Conservation (phyloP, 345 rosid genomes). For the Nephelium lappaceum region DNA sequence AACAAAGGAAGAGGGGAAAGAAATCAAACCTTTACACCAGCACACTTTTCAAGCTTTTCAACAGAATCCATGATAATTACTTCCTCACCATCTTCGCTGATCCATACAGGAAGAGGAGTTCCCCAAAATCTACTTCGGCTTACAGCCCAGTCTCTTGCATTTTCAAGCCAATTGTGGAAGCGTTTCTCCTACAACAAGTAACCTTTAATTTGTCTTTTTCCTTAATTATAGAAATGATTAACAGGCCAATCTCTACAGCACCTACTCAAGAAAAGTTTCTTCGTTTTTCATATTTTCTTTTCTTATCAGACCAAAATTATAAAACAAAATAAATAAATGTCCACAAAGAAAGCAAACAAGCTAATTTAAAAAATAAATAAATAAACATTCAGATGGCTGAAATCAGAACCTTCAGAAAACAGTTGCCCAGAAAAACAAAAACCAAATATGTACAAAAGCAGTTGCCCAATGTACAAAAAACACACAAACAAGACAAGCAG, state of each 20-base stretch:
- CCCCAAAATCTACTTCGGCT: constrained; percentile 99
- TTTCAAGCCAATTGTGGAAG: constrained; percentile 98
- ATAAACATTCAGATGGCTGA: not conserved
- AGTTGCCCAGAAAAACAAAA: not conserved
- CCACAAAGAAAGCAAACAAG: not conserved
- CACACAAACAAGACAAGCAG: too few species aligned
- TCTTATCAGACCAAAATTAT: not conserved
- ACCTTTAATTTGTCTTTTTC: not conserved
- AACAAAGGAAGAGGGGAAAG: constrained; percentile 8
- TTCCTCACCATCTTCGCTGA: constrained; percentile 87
- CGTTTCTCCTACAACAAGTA: constrained; percentile 73
- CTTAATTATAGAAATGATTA: not conserved
- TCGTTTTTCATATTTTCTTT: not conserved
- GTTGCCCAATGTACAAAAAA: not conserved
- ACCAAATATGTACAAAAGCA: not conserved
- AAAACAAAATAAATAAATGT: not conserved
- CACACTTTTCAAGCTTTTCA: constrained; percentile 81
- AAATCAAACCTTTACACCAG: constrained; percentile 77
- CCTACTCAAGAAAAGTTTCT: not conserved
- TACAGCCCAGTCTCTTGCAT: constrained; percentile 98
- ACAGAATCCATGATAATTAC: constrained; percentile 77
- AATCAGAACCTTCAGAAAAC: not conserved
- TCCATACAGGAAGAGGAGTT: constrained; percentile 96
- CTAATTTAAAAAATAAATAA: too few species aligned
- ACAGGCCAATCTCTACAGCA: not conserved